phyloP scores from a whole-genome alignment of 1,139 yeast species.

The Pneumocystis jirovecii region DNA sequence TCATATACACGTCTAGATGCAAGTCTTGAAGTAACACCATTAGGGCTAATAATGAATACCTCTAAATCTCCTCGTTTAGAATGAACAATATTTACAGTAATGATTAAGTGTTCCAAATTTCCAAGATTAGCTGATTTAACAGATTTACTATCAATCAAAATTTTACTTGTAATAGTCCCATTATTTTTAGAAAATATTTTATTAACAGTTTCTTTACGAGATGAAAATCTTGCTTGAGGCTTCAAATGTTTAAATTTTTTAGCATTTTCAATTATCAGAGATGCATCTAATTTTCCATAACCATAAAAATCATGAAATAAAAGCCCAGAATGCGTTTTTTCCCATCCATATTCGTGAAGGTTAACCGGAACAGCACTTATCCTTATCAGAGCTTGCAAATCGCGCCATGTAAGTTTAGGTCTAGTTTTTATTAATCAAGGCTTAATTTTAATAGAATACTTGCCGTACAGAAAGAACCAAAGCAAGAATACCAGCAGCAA shows the following conservation, averaged over 20 bases:
- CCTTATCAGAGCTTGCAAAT: slow-evolving; percentile 71
- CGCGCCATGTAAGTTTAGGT: slow-evolving; percentile 90
- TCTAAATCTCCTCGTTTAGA: slow-evolving; percentile 55
- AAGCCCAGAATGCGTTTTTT: slow-evolving; percentile 38
- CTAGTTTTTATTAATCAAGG: slow-evolving; percentile 24
- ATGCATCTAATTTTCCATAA: slow-evolving; percentile 84
- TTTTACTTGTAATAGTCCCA: slow-evolving; percentile 27
- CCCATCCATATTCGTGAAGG: slow-evolving; percentile 57
- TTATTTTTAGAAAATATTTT: slow-evolving; percentile 19
- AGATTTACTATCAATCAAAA: slow-evolving; percentile 37
- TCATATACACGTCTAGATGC: slow-evolving; percentile 62
- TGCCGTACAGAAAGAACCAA: slow-evolving; percentile 47
- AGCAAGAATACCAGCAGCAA: slow-evolving; percentile 89
- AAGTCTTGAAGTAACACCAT: slow-evolving; percentile 55
- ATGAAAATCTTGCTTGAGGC: slow-evolving; percentile 75
- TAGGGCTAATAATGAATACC: slow-evolving; percentile 56
- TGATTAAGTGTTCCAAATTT: slow-evolving; percentile 71
- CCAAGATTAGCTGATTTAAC: slow-evolving; percentile 46
- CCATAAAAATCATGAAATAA: slow-evolving; percentile 80
- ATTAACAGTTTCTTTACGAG: slow-evolving; percentile 30
- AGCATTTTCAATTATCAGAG: slow-evolving; percentile 57
- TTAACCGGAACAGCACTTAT: slow-evolving; percentile 57
- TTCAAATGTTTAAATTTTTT: slow-evolving; percentile 67
- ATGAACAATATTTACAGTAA: slow-evolving; percentile 57
- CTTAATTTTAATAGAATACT: background rate